Conservation (phyloP, 805 yeast genomes). For the Ogataea siamensis region DNA sequence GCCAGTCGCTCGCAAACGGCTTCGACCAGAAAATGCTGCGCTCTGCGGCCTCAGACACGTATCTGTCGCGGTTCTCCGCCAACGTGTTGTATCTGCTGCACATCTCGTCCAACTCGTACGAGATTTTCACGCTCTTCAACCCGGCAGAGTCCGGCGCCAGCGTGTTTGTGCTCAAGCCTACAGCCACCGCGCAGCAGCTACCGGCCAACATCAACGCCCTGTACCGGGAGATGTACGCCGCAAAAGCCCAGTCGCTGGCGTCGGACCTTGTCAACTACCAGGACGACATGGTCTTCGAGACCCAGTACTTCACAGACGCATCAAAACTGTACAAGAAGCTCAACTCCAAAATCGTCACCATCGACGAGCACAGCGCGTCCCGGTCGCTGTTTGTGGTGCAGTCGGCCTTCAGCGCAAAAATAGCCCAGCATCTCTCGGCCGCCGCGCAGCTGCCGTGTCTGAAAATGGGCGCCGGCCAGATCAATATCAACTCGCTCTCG, state of each 20-base stretch:
- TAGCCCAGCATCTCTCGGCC: slow-evolving; percentile 46
- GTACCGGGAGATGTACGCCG: slow-evolving; percentile 51
- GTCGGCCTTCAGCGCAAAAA: slow-evolving; percentile 55
- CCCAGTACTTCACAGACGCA: slow-evolving; percentile 51
- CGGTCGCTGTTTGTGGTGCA: slow-evolving; percentile 68
- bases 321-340: slow-evolving; percentile 57
- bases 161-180: slow-evolving; percentile 66
- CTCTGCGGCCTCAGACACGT: slow-evolving; percentile 46
- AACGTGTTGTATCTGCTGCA: slow-evolving; percentile 67
- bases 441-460: slow-evolving; percentile 61
- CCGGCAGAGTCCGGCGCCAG: slow-evolving; percentile 54
- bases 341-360: slow-evolving; percentile 49
- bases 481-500: slow-evolving; percentile 67
- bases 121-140: slow-evolving; percentile 64
- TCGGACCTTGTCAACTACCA: slow-evolving; percentile 53
- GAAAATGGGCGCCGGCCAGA: slow-evolving; percentile 55
- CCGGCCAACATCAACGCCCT: slow-evolving; percentile 52
- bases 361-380: slow-evolving; percentile 66
- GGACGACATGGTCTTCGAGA: slow-evolving; percentile 51
- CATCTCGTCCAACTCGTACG: slow-evolving; percentile 69
- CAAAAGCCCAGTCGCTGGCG: slow-evolving; percentile 45
- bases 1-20: slow-evolving; percentile 82
- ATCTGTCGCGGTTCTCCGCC: slow-evolving; percentile 54
- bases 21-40: slow-evolving; percentile 62
- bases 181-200: slow-evolving; percentile 61